Evolutionary conservation across 208 protist genomes (phyloP).

Genomic region (Trypanosoma grayi): DNA sequence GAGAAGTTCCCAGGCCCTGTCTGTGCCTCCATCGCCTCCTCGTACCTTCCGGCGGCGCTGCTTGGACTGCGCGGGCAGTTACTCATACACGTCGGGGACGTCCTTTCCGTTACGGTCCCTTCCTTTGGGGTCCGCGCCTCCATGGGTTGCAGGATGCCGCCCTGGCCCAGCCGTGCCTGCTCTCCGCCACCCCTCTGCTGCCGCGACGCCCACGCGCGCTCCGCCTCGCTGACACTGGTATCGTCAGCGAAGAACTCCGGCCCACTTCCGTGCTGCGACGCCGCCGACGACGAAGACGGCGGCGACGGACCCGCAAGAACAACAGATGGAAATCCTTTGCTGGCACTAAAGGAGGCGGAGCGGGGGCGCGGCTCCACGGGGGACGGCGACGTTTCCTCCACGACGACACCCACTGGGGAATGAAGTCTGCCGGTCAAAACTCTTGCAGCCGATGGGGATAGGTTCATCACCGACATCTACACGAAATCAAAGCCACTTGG

Average conservation of each 20-base stretch:
- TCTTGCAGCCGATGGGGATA: background rate
- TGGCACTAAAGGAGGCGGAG: background rate
- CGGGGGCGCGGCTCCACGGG: background rate
- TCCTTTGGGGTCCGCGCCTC: background rate
- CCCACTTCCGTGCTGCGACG: background rate
- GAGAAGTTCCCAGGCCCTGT: constrained; percentile 8
- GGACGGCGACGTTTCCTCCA: background rate
- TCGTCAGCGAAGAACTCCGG: background rate
- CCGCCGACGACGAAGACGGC: too few relatives aligned
- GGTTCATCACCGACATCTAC: background rate
- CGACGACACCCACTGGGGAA: background rate
- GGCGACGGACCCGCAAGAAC: constrained; percentile 2
- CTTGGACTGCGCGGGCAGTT: constrained; percentile 11
- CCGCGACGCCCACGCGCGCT: background rate
- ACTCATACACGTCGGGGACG: constrained; percentile 1
- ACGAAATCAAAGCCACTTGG: too few relatives aligned
- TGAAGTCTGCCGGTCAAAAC: background rate
- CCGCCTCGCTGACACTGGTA: background rate
- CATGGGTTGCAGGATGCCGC: background rate
- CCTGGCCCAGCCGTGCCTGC: background rate
- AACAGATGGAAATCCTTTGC: constrained; percentile 3
- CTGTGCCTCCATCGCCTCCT: constrained; percentile 10
- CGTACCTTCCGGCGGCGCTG: background rate
- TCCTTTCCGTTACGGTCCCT: background rate
- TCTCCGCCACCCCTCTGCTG: background rate